Evolutionary conservation across 78 protist species (phyloP), one percentile per base, ranked within the genome.

Genomic region (Monosiga brevicollis): DNA sequence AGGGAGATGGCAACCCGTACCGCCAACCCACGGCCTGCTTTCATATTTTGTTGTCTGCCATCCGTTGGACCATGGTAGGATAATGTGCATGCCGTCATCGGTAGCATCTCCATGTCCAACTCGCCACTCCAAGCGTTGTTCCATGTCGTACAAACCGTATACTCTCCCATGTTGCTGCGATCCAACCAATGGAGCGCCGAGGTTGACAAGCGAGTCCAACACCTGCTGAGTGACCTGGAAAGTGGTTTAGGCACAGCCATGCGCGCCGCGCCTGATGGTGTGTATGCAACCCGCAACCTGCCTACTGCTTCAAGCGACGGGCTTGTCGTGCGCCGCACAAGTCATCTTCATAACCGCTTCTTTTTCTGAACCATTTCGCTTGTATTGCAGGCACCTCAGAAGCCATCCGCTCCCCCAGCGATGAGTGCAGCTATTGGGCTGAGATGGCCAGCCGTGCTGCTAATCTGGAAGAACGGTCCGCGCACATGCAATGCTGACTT

Each of bases 181-280:
- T n/a, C 3, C 78, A 41, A 11, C n/a, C 20, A 71, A n/a, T 71
- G 74, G 74, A 71, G 78, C 37, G 42, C 42, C 37, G 11, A 73
- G 42, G 2, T 81, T 29, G 84, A 81, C 38, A 29, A 23, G 22
- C 36, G 42, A 35, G n/a, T 73, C 20, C 39, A 42, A 26, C 11
- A 29, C 54, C 75, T 82, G n/a, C 55, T 82, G 43, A 10, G 42
- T 35, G 77, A 82, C 36, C 75, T 82, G 10, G 86, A 82, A 35
- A 80, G 81, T 1, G 80, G 81, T 15, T 80, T 82, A 35, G 79
- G 55, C 76, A 54, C 29, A 2, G 40, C 36, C 38, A 0, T 82
- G 73, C 72, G 73, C 26, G 72, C 62, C 24, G 11, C 6, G 22
- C 39, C 9, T 32, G n/a, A 23, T 1, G 23, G 25, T 42, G 62